These are phyloP conservation scores for Sporothrix phasma DNA, from an alignment of 2,329 filamentous ascomycete genomes.

Conservation along the genomic window DNA sequence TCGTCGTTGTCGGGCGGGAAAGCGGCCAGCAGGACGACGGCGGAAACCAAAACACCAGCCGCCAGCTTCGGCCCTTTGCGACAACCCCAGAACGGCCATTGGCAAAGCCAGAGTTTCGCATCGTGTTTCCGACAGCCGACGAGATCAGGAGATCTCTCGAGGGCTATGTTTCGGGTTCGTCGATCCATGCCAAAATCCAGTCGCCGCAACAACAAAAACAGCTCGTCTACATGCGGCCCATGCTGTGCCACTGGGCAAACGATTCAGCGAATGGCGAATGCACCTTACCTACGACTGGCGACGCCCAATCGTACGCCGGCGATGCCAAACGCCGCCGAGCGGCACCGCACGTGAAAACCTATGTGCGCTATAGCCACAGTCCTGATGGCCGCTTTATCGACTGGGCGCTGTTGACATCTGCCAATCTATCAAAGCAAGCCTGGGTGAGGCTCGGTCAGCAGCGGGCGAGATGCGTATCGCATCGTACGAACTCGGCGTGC, in stretches of 20 bases:
- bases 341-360: conserved; percentile 85
- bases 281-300: not conserved
- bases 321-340: conserved; percentile 44
- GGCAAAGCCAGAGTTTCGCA: conserved; percentile 45
- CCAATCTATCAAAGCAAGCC: conserved; percentile 82
- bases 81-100: conserved; percentile 1
- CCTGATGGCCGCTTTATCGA: conserved; percentile 42
- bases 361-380: conserved; percentile 47
- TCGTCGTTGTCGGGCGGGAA: conserved; percentile 33
- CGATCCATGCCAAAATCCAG: conserved; percentile 73
- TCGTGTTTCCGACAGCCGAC: conserved; percentile 72
- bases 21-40: conserved; percentile 11
- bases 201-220: conserved; percentile 63
- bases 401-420: conserved; percentile 82
- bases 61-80: not conserved
- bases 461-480: conserved; percentile 58
- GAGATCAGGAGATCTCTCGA: conserved; percentile 69
- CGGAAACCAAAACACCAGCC: not conserved
- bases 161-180: conserved; percentile 66
- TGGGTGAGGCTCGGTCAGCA: conserved; percentile 57
- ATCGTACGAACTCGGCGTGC: conserved; percentile 75
- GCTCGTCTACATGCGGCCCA: conserved; percentile 57
- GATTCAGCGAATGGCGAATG: conserved; percentile 33
- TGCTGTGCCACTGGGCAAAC: conserved; percentile 68
- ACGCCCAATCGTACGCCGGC: conserved; percentile 40